Evolutionary conservation across 1,284 basidiomycete species (phyloP).

Genomic region (Melampsora larici-populina): DNA sequence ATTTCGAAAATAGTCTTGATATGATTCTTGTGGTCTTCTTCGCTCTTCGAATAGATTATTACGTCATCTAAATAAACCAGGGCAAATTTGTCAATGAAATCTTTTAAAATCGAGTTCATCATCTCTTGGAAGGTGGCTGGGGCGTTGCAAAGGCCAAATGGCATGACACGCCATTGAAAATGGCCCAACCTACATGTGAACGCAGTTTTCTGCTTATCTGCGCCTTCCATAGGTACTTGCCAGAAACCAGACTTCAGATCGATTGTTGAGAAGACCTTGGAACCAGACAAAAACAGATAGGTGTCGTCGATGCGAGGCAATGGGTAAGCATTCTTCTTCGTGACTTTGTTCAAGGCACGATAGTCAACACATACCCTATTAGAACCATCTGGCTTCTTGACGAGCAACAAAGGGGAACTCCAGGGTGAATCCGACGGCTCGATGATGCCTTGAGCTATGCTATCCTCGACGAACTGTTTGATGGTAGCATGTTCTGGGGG

Average conservation of each 20-base stretch:
- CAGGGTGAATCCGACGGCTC: too few species aligned
- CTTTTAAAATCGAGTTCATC: too few species aligned
- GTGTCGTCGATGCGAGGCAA: slow-evolving; percentile 7
- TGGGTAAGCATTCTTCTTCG: slow-evolving; percentile 6
- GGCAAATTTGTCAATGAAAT: too few species aligned
- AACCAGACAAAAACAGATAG: too few species aligned
- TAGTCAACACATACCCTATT: slow-evolving; percentile 10
- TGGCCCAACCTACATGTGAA: not conserved
- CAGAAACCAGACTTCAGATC: slow-evolving; percentile 13
- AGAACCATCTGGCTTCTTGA: not conserved
- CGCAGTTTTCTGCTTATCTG: not conserved
- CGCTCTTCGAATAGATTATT: too few species aligned
- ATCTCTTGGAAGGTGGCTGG: too few species aligned
- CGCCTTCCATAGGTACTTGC: not conserved
- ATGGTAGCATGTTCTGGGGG: slow-evolving; percentile 8
- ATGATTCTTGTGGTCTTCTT: too few species aligned
- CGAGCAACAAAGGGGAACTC: not conserved
- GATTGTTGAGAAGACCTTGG: not conserved
- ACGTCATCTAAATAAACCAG: too few species aligned
- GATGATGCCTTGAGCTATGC: not conserved
- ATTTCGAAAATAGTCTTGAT: too few species aligned
- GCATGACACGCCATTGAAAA: too few species aligned
- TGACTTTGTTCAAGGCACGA: slow-evolving; percentile 8
- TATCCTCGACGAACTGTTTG: slow-evolving; percentile 10
- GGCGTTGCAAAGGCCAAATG: too few species aligned